phyloP scores from a whole-genome alignment of 768 basidiomycete species.

The Leccinellum luteum region DNA sequence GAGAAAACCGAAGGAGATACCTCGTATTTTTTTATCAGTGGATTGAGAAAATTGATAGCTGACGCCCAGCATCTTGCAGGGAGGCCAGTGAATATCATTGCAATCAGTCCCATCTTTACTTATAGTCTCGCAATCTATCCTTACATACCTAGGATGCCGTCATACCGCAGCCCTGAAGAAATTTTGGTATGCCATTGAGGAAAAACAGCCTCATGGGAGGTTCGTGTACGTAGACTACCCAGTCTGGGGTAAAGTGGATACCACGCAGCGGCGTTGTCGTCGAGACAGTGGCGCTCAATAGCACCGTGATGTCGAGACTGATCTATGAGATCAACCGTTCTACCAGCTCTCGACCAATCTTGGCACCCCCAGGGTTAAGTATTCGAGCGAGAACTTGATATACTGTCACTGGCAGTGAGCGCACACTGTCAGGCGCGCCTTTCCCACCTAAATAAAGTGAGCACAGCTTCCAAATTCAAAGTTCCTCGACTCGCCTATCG shows the following conservation, averaged over 20 bases:
- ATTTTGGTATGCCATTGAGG: background rate
- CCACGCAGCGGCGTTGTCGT: background rate
- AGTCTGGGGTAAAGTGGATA: background rate
- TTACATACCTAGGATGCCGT: background rate
- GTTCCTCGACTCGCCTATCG: too few relatives aligned
- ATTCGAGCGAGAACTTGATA: too few relatives aligned
- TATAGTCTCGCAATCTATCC: background rate
- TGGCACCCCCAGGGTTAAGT: too few relatives aligned
- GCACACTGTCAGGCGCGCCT: too few relatives aligned
- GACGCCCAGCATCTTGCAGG: slow-evolving; percentile 1
- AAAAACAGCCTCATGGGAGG: background rate
- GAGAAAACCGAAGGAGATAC: background rate
- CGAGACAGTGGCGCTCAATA: too few relatives aligned
- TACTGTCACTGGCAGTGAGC: too few relatives aligned
- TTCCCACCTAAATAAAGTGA: too few relatives aligned
- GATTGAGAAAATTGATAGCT: slow-evolving; percentile 11
- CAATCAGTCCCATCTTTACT: background rate
- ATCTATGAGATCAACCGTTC: too few relatives aligned
- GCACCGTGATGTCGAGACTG: too few relatives aligned
- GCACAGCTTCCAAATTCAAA: too few relatives aligned
- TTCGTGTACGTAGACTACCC: background rate
- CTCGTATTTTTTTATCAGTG: slow-evolving; percentile 6
- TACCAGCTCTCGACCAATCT: too few relatives aligned
- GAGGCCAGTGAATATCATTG: background rate
- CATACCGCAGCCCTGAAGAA: background rate